These are phyloP conservation scores for Penicillium sp. DNA, from an alignment of 2,329 filamentous ascomycete species.

Conservation along the genomic window DNA sequence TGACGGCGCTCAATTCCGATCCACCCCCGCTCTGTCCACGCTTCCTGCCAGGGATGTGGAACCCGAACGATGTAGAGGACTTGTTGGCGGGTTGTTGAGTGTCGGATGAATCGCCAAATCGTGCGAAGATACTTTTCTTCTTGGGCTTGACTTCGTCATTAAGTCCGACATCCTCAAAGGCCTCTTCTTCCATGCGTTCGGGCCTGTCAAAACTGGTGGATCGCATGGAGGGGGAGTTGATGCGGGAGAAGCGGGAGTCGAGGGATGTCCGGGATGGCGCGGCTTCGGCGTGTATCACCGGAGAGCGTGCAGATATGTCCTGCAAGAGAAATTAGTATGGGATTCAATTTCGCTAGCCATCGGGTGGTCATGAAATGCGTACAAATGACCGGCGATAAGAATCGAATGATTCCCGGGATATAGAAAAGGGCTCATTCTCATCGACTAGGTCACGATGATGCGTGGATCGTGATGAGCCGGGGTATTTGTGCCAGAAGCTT, in stretches of 20 bases:
- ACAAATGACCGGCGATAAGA: slow-evolving; percentile 96
- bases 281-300: slow-evolving; percentile 63
- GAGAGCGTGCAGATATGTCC: slow-evolving; percentile 90
- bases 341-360: neutral
- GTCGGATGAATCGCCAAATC: slow-evolving; percentile 66
- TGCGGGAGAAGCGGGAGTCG: slow-evolving; percentile 69
- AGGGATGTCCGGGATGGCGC: slow-evolving; percentile 73
- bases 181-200: slow-evolving; percentile 71
- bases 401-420: slow-evolving; percentile 95
- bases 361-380: slow-evolving; percentile 42
- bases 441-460: slow-evolving; percentile 67
- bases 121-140: slow-evolving; percentile 75
- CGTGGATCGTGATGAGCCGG: slow-evolving; percentile 52
- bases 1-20: slow-evolving; percentile 70
- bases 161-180: slow-evolving; percentile 87
- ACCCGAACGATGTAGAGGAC: slow-evolving; percentile 55
- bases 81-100: slow-evolving; percentile 44
- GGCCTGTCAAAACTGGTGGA: slow-evolving; percentile 61
- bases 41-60: slow-evolving; percentile 72
- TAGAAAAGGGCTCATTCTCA: slow-evolving; percentile 91
- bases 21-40: slow-evolving; percentile 70
- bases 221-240: slow-evolving; percentile 63
- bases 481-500: slow-evolving; percentile 68
- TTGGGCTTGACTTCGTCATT: slow-evolving; percentile 73
- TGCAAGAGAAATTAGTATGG: slow-evolving; percentile 40